These are phyloP conservation scores for Glarea lozoyensis DNA, from an alignment of 495 filamentous ascomycete genomes.

Conservation along the genomic window DNA sequence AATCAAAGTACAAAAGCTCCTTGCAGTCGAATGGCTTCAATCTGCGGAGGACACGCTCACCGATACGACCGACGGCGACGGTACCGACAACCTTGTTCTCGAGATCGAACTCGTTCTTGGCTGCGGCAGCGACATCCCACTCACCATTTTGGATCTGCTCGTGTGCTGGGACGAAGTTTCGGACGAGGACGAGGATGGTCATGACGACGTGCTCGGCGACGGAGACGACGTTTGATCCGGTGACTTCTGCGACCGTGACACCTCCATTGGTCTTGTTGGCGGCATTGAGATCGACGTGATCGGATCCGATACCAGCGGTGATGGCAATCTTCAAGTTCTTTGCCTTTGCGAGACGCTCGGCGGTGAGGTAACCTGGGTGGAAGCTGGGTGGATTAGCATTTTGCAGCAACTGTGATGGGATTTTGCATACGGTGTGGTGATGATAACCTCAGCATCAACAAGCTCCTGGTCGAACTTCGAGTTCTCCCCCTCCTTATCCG, in stretches of 20 bases:
- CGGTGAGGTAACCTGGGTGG: constrained; percentile 96
- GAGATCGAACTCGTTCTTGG: constrained; percentile 96
- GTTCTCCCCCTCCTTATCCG: constrained; percentile 91
- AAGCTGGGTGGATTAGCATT: constrained; percentile 49
- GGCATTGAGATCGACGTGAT: constrained; percentile 94
- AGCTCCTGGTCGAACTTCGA: constrained; percentile 92
- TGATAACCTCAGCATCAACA: constrained; percentile 95
- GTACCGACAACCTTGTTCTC: constrained; percentile 98
- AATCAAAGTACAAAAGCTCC: constrained; percentile 98
- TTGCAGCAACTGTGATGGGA: background rate
- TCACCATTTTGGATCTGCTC: constrained; percentile 83
- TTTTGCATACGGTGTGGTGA: constrained; percentile 81
- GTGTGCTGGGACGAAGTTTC: constrained; percentile 97
- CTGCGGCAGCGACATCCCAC: constrained; percentile 91
- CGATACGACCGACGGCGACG: constrained; percentile 94
- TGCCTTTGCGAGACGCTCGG: constrained; percentile 91
- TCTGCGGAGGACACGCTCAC: constrained; percentile 92
- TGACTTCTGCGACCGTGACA: constrained; percentile 90
- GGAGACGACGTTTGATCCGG: constrained; percentile 85
- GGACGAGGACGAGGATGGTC: constrained; percentile 93
- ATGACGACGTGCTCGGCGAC: constrained; percentile 95
- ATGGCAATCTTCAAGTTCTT: constrained; percentile 97
- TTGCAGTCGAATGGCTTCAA: constrained; percentile 98
- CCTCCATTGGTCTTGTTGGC: constrained; percentile 98
- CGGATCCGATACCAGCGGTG: constrained; percentile 95